These are phyloP conservation scores for Hordeum pubiflorum DNA, from an alignment of 202 grass and related monocot genomes.

Conservation along the genomic window DNA sequence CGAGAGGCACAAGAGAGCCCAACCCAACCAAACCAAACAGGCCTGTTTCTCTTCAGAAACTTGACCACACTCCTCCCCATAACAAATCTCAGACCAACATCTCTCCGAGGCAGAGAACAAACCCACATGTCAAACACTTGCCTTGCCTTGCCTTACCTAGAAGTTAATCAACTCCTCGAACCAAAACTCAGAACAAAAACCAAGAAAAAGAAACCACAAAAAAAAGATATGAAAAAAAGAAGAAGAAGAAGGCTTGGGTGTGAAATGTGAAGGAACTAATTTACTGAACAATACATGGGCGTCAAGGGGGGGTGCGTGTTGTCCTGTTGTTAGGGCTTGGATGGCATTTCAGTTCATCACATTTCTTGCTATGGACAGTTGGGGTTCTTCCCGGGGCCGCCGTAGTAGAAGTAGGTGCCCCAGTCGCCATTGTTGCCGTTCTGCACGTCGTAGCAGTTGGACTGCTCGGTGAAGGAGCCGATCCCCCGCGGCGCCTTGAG, in stretches of 20 bases:
- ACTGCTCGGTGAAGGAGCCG: slow-evolving; percentile 76
- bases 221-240: not conserved
- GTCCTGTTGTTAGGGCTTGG: slow-evolving; percentile 27
- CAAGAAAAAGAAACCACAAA: slow-evolving; percentile 16
- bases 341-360: not conserved
- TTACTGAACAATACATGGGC: slow-evolving; percentile 42
- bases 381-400: slow-evolving; percentile 68
- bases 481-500: slow-evolving; percentile 54
- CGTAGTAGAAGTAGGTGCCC: slow-evolving; percentile 80
- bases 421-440: slow-evolving; percentile 87
- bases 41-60: slow-evolving; percentile 93
- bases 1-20: slow-evolving; percentile 3
- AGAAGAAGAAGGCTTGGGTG: not conserved
- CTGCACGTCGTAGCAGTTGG: slow-evolving; percentile 81
- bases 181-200: not conserved
- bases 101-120: slow-evolving; percentile 53
- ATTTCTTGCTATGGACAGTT: slow-evolving; percentile 61
- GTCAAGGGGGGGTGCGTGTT: slow-evolving; percentile 8
- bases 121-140: slow-evolving; percentile 59
- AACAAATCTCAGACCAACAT: slow-evolving; percentile 33
- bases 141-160: slow-evolving; percentile 36
- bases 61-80: slow-evolving; percentile 48
- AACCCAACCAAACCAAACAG: slow-evolving; percentile 33
- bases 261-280: slow-evolving; percentile 34
- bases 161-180: slow-evolving; percentile 35